Conservation (phyloP, 148 eudicot genomes). For the Agrostemma githago region DNA sequence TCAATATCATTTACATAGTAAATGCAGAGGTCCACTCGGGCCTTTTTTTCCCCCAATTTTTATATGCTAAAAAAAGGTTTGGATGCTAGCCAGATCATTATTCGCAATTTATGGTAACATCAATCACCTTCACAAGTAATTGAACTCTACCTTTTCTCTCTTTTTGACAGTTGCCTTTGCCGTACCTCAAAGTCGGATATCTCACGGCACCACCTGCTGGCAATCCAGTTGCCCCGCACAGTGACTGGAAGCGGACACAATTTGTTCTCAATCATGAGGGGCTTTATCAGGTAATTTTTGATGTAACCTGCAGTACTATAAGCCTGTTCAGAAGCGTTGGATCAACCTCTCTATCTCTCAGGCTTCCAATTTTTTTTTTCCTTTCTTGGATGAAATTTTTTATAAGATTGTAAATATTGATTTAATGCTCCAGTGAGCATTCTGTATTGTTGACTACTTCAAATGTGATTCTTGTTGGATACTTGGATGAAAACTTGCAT, state of each 20-base stretch:
- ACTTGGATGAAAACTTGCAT: not conserved
- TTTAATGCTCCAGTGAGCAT: not conserved
- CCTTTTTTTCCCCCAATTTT: too few species aligned
- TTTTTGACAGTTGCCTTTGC: slow-evolving; percentile 74
- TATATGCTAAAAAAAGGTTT: not conserved
- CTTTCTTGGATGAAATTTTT: not conserved
- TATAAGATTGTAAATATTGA: not conserved
- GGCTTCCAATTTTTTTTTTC: not conserved
- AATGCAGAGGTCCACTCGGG: not conserved
- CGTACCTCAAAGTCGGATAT: slow-evolving; percentile 90
- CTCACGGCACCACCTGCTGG: slow-evolving; percentile 83
- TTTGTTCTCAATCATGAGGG: slow-evolving; percentile 89
- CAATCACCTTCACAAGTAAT: not conserved
- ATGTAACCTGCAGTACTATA: not conserved
- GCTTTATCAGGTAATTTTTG: slow-evolving; percentile 63
- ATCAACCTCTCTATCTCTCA: not conserved
- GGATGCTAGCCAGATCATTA: not conserved
- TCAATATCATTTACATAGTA: not conserved
- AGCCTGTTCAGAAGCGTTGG: not conserved
- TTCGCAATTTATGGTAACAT: too few species aligned
- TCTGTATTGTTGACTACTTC: not conserved
- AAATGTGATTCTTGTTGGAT: not conserved
- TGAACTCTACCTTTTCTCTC: not conserved
- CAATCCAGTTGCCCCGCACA: slow-evolving; percentile 62
- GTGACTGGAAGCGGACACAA: slow-evolving; percentile 83